A percentile compares a stretch with the other conserved stretches of the same genome.
phyloP scores from a whole-genome alignment of 2,329 filamentous ascomycete genomes.

The Colletotrichum tropicicola region DNA sequence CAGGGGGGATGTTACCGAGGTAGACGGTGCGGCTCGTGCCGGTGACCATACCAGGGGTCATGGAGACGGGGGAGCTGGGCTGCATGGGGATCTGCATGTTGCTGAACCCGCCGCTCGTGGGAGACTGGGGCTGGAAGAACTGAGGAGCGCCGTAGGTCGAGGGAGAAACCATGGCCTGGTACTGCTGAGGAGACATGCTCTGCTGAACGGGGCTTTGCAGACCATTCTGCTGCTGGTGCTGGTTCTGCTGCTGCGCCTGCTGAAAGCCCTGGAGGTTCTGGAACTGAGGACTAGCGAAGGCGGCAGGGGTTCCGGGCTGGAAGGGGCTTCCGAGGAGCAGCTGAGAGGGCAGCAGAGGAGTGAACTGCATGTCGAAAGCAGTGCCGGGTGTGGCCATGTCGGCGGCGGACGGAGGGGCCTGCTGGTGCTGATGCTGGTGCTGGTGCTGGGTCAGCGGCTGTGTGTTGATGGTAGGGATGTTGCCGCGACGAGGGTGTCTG shows the following conservation, averaged over 20 bases:
- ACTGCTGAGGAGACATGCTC: conserved; percentile 82
- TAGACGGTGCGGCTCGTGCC: conserved; percentile 97
- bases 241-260: conserved; percentile 62
- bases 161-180: conserved; percentile 86
- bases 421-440: conserved; percentile 43
- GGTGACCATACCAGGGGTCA: conserved; percentile 82
- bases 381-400: conserved; percentile 90
- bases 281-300: conserved; percentile 92
- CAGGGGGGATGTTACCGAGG: conserved; percentile 96
- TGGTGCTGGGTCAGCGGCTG: conserved; percentile 40
- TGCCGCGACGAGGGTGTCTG: conserved; percentile 83
- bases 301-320: conserved; percentile 90
- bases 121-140: conserved; percentile 89
- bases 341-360: conserved; percentile 92
- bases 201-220: conserved; percentile 80
- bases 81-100: conserved; percentile 64
- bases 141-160: conserved; percentile 84
- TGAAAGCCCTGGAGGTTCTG: conserved; percentile 84
- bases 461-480: conserved; percentile 94
- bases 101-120: conserved; percentile 75
- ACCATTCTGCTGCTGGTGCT: conserved; percentile 66
- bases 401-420: conserved; percentile 62
- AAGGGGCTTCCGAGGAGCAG: conserved; percentile 95
- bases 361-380: conserved; percentile 98
- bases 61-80: conserved; percentile 78